A percentile compares a stretch with the other conserved stretches of the same genome.
Evolutionary conservation across 2,329 filamentous ascomycete genomes (phyloP).

Genomic region (Seiridium unicorne): DNA sequence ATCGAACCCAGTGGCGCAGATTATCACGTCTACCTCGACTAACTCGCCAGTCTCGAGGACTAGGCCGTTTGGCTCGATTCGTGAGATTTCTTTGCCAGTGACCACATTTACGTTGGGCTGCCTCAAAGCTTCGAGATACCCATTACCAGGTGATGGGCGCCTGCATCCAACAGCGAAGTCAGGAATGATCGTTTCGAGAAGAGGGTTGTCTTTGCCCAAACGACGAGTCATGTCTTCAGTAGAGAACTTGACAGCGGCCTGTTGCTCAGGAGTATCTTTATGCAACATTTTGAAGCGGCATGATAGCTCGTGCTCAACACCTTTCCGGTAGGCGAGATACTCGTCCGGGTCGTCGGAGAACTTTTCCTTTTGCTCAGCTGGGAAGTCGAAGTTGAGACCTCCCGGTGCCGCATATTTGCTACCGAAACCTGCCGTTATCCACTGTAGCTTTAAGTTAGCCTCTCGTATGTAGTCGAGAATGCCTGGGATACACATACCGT

Average conservation of each 20-base stretch:
- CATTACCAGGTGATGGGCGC: background rate
- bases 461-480: no score
- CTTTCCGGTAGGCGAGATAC: background rate
- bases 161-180: background rate
- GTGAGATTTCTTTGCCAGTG: background rate
- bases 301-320: background rate
- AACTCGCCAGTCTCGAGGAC: background rate
- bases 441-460: background rate
- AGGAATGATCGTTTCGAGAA: background rate
- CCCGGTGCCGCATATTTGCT: background rate
- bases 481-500: background rate
- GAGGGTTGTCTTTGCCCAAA: background rate
- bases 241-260: background rate
- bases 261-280: background rate
- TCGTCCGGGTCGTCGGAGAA: background rate
- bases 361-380: background rate
- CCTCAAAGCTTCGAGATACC: background rate
- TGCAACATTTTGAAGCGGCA: constrained; percentile 1
- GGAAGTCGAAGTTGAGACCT: background rate
- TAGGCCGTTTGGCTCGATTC: background rate
- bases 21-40: background rate
- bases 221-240: background rate
- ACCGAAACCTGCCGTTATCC: background rate
- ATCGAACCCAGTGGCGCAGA: constrained; percentile 1
- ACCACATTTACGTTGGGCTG: background rate